Evolutionary conservation across 441 rosid species (phyloP).

Genomic region (Brassica hybrid): DNA sequence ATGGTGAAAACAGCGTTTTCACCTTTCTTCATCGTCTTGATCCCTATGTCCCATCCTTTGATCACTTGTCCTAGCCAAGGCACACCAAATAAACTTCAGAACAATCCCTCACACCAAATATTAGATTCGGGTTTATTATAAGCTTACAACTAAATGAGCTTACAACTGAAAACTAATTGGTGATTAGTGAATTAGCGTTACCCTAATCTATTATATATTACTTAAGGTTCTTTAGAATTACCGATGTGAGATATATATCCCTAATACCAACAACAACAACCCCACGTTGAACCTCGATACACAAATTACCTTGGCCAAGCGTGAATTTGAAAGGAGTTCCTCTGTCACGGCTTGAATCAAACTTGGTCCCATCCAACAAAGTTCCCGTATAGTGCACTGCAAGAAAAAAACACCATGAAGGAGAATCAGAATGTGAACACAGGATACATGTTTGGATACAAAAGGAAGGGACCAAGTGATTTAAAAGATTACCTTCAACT

Average conservation of each 20-base stretch:
- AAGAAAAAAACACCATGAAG: neutral
- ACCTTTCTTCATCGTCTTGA: conserved; percentile 63
- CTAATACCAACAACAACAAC: too few species aligned
- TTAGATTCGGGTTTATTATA: too few species aligned
- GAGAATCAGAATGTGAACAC: neutral
- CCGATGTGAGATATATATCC: too few species aligned
- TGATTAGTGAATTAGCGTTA: too few species aligned
- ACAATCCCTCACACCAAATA: too few species aligned
- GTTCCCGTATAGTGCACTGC: conserved; percentile 73
- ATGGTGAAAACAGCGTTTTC: conserved; percentile 58
- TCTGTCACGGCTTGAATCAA: conserved; percentile 68
- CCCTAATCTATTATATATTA: too few species aligned
- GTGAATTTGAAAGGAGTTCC: conserved; percentile 67
- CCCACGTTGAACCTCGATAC: too few species aligned
- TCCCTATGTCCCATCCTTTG: conserved; percentile 67
- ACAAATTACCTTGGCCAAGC: conserved; percentile 86
- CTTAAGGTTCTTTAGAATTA: too few species aligned
- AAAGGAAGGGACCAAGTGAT: neutral
- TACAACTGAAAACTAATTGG: too few species aligned
- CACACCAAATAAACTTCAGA: neutral
- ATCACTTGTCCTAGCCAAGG: conserved; percentile 55
- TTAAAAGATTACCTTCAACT: conserved; percentile 62
- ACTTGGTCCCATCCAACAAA: conserved; percentile 64
- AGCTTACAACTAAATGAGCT: too few species aligned
- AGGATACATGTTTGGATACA: neutral